phyloP scores from a whole-genome alignment of 1,139 yeast genomes.

The Torulaspora globosa region DNA sequence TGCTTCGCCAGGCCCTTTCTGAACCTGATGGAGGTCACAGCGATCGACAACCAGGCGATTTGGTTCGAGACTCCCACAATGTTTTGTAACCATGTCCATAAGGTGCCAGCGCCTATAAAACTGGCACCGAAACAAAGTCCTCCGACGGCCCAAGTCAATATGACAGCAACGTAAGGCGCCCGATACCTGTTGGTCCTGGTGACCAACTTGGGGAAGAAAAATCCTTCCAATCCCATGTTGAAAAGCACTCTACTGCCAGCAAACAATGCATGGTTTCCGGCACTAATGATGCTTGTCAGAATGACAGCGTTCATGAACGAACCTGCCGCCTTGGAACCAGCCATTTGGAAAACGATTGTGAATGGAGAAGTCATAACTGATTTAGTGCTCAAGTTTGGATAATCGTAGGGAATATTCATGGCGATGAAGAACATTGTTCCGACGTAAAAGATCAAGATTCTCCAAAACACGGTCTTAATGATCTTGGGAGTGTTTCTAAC shows the following conservation, averaged over 20 bases:
- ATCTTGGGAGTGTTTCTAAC: constrained; percentile 54
- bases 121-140: constrained; percentile 39
- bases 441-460: constrained; percentile 46
- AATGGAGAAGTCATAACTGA: constrained; percentile 57
- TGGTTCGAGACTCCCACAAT: constrained; percentile 42
- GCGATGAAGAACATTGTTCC: constrained; percentile 46
- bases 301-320: constrained; percentile 51
- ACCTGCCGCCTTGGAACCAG: constrained; percentile 42
- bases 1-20: constrained; percentile 47
- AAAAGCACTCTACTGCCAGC: constrained; percentile 48
- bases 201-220: constrained; percentile 45
- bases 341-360: constrained; percentile 57
- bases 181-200: constrained; percentile 44
- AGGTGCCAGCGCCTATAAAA: constrained; percentile 37
- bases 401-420: constrained; percentile 46
- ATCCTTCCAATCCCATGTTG: constrained; percentile 48
- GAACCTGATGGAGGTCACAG: constrained; percentile 48
- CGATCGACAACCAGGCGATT: constrained; percentile 41
- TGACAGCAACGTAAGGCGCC: constrained; percentile 45
- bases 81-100: constrained; percentile 41
- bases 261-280: constrained; percentile 51
- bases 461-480: constrained; percentile 55
- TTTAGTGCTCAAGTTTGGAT: constrained; percentile 41
- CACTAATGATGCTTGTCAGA: constrained; percentile 48
- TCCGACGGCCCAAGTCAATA: constrained; percentile 40